These are phyloP conservation scores for Lanmaoa pseudosensibilis DNA, from an alignment of 768 basidiomycete species.

Conservation along the genomic window DNA sequence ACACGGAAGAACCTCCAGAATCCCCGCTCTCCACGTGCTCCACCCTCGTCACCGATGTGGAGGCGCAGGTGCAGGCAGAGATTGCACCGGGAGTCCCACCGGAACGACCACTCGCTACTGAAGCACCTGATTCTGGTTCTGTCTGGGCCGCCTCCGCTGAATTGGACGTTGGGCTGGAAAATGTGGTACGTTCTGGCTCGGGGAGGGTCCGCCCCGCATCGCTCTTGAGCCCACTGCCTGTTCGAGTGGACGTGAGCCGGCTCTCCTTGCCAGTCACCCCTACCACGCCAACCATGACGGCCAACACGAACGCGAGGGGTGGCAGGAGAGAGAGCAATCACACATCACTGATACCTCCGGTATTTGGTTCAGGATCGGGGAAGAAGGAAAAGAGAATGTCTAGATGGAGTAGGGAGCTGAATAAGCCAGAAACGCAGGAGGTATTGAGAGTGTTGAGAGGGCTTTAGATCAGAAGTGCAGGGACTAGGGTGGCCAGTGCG, in stretches of 20 bases:
- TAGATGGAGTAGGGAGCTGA: conserved; percentile 19
- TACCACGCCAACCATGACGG: background rate
- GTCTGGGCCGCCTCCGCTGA: background rate
- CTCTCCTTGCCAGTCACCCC: conserved; percentile 19
- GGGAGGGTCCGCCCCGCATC: conserved; percentile 9
- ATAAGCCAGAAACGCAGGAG: conserved; percentile 24
- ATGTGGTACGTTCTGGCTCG: background rate
- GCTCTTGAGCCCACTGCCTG: conserved; percentile 8
- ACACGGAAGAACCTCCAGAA: background rate
- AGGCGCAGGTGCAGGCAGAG: background rate
- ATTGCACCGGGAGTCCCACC: background rate
- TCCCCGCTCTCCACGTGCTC: conserved; percentile 13
- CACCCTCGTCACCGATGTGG: conserved; percentile 7
- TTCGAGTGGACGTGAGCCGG: conserved; percentile 9
- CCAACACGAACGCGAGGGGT: background rate
- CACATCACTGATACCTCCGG: background rate
- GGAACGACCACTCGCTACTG: background rate
- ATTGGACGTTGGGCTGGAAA: background rate
- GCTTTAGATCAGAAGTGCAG: background rate
- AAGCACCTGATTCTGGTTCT: background rate
- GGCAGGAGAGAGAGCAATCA: conserved; percentile 5
- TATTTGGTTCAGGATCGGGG: background rate
- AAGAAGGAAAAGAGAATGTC: conserved; percentile 18
- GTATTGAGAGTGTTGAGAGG: conserved; percentile 14
- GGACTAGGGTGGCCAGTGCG: background rate